Percentiles rank a stretch among this genome's conserved stretches.
Evolutionary conservation across 31 red algal species (phyloP).

Genomic region (Endocladia muricata): DNA sequence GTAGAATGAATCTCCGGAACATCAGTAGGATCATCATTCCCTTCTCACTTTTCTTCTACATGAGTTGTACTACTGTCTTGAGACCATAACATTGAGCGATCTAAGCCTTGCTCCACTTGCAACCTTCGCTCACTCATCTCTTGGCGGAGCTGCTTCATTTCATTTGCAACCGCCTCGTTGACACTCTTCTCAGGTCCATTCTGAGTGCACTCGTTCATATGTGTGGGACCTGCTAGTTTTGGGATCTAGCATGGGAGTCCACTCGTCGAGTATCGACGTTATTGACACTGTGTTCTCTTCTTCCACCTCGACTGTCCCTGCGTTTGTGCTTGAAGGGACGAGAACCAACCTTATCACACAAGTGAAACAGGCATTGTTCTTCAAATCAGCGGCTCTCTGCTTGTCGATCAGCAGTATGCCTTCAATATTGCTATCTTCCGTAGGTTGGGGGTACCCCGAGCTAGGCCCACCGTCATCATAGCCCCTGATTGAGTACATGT

Average conservation of each 20-base stretch:
- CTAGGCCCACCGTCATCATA: neutral
- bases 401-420: neutral
- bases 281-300: neutral
- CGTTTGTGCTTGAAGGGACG: neutral
- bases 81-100: no score
- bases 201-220: neutral
- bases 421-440: constrained; percentile 5
- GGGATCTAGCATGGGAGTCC: neutral
- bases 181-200: no score
- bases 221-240: neutral
- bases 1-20: no score
- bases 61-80: no score
- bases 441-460: neutral
- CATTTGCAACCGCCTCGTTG: no score
- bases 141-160: no score
- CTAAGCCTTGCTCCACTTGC: no score
- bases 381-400: constrained; percentile 1
- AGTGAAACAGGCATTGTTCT: constrained; percentile 9
- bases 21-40: no score
- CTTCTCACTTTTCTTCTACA: no score
- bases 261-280: neutral
- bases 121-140: no score
- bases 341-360: neutral
- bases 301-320: no score
- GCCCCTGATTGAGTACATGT: neutral